Percentiles rank a stretch among this genome's conserved stretches.
Conservation (phyloP, 768 basidiomycete species). For the Pisolithus orientalis region DNA sequence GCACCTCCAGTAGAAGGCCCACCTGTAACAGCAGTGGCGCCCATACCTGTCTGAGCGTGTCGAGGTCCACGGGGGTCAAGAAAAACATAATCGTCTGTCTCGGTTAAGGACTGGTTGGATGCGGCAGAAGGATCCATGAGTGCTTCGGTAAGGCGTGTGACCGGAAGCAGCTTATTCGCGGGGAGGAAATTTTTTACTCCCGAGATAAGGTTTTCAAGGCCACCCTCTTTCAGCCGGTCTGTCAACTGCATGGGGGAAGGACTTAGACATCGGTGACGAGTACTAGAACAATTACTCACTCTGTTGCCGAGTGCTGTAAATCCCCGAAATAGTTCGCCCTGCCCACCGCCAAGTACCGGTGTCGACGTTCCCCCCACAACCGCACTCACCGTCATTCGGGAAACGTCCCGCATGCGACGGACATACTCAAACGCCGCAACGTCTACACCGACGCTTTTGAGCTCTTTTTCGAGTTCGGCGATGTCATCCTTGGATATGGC, state of each 20-base stretch:
- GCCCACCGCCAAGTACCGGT: slow-evolving; percentile 59
- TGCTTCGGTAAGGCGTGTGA: slow-evolving; percentile 91
- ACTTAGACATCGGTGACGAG: neutral
- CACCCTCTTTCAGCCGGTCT: slow-evolving; percentile 88
- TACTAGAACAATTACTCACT: slow-evolving; percentile 38
- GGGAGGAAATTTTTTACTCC: slow-evolving; percentile 98
- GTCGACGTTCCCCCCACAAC: slow-evolving; percentile 55
- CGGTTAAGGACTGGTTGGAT: slow-evolving; percentile 88
- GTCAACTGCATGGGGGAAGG: slow-evolving; percentile 55
- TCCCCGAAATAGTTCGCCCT: slow-evolving; percentile 88
- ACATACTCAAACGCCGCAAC: slow-evolving; percentile 87
- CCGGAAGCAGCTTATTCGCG: slow-evolving; percentile 85
- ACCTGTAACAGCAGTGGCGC: slow-evolving; percentile 40
- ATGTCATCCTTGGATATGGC: slow-evolving; percentile 84
- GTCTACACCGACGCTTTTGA: slow-evolving; percentile 78
- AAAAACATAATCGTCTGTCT: slow-evolving; percentile 93
- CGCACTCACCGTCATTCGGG: slow-evolving; percentile 79
- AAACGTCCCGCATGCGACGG: slow-evolving; percentile 84
- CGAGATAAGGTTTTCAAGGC: slow-evolving; percentile 94
- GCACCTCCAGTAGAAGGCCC: slow-evolving; percentile 34
- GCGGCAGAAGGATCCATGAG: slow-evolving; percentile 96
- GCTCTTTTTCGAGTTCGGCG: slow-evolving; percentile 78
- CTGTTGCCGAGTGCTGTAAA: slow-evolving; percentile 89
- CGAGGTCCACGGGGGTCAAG: slow-evolving; percentile 86
- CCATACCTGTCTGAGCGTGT: slow-evolving; percentile 37